A percentile compares a stretch with the other conserved stretches of the same genome.
Conservation (phyloP, 2,329 filamentous ascomycete genomes). For the Colletotrichum liriopes region DNA sequence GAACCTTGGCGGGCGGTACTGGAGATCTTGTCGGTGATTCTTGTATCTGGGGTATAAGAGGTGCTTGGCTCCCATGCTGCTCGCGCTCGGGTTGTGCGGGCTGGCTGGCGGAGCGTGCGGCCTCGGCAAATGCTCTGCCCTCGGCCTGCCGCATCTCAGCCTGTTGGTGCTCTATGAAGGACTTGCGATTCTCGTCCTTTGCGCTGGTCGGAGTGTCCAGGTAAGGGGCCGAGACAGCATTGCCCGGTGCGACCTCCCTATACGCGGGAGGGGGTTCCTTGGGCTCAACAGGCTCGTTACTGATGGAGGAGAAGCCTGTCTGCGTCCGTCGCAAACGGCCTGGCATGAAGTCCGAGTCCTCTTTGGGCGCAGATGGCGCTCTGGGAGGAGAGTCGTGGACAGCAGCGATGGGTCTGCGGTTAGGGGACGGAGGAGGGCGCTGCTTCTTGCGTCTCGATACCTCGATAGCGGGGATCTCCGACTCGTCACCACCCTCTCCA, state of each 20-base stretch:
- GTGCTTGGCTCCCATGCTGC: conserved; percentile 41
- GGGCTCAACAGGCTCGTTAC: conserved; percentile 42
- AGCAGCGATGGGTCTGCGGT: conserved; percentile 48
- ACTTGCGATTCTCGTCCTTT: conserved; percentile 69
- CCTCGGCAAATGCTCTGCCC: conserved; percentile 71
- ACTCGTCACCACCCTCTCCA: conserved; percentile 92
- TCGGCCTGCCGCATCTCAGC: conserved; percentile 75
- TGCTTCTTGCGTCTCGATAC: conserved; percentile 73
- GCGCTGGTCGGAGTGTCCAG: conserved; percentile 57
- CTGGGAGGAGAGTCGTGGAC: conserved; percentile 47
- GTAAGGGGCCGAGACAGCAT: conserved; percentile 57
- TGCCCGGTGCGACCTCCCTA: conserved; percentile 51
- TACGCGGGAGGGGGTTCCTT: conserved; percentile 33
- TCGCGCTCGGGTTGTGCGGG: conserved; percentile 51
- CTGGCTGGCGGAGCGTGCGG: conserved; percentile 54
- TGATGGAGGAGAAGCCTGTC: conserved; percentile 66
- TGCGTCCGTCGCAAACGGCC: conserved; percentile 70
- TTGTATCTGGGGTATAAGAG: conserved; percentile 50
- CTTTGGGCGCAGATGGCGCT: conserved; percentile 46
- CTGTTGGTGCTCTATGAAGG: conserved; percentile 72
- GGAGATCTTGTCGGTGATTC: conserved; percentile 37
- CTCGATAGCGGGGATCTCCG: conserved; percentile 79
- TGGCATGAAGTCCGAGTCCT: conserved; percentile 65
- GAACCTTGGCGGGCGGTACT: conserved; percentile 44
- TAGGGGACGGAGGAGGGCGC: conserved; percentile 52